Base-by-base conservation (phyloP, 352 stramenopile genomes). In the Pythium aristosporum region DNA sequence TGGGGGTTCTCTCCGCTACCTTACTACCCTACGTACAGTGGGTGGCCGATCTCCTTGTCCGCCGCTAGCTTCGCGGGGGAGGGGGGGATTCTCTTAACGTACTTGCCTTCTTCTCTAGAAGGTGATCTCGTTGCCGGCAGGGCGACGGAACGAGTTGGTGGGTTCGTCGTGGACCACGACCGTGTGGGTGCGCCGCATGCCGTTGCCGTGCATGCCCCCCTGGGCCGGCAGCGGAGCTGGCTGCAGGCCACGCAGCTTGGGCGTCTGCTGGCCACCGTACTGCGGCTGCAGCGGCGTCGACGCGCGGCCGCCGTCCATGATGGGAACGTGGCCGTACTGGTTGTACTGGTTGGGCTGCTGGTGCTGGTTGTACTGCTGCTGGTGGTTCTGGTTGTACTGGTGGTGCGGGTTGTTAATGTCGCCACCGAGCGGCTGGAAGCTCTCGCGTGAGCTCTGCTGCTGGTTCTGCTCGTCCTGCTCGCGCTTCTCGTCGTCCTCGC, bases 221-320 rank as follows among this genome's bases (percentile, higher is more conserved):
- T 64, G 54, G 37, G 55, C 39, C 32, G 49, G 56, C 54, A 59
- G 7, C 10, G 62, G 48, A 7, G 21, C 30, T 5, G 62, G 54
- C 62, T 69, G 62, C 11, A 70, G 57, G 2, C 63, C 63, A 41
- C 55, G 63, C n/a, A 64, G 50, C 32, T 60, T 69, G 62, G 63
- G 56, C 20, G 56, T 61, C 36, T 61, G 28, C 49, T 49, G 48
- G 43, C 37, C 51, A 30, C 53, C 37, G 39, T 52, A 36, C 25
- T 56, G 34, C 47, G 68, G 34, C 55, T 72, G 66, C 44, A 72
- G 43, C 25, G 66, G 66, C 36, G 66, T 72, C 16, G 66, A 61
- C 53, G 28, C 50, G 28, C 48, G 50, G 23, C 63, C 57, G 9
- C 64, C 57, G 20, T 65, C 64, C 48, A 71, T 52, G 64, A 71